Evolutionary conservation across 129 eudicot species (phyloP), one percentile per base, ranked within the genome.

Genomic region (Pittosporum tobira): DNA sequence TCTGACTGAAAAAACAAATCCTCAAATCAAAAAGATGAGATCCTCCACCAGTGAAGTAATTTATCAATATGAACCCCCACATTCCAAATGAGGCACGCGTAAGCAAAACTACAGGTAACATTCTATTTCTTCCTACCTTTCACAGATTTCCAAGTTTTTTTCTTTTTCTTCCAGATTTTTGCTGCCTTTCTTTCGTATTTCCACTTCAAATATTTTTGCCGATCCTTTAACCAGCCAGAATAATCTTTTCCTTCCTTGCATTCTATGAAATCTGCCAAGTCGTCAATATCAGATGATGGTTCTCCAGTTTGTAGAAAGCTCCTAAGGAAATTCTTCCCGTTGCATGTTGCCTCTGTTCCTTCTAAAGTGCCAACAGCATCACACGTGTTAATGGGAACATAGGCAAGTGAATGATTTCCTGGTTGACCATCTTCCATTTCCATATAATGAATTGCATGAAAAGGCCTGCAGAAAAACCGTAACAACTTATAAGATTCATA

Each of bases 171-270:
- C 88, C 68, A 66, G 62, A 23, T 69, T 25, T 38, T 44, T 44
- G 67, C 76, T 51, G 57, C 64, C 65, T 27, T 57, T 64, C 72
- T 87, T 43, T 68, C 62, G 28, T 70, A 47, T 69, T 64, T 79
- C 79, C 65, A 44, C 59, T 51, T 70, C 8, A 87, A 68, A 64
- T 22, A 75, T 57, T 55, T 70, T 24, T 72, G 57, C 2, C 95
- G 75, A 28, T 59, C 37, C 62, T 72, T 87, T 53, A 87, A 52
- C 95, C 96, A 84, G 13, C 14, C 51, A 59, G 48, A 48, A 26
- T 81, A 88, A 71, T 88, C 84, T 68, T 82, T 84, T 2, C 78
- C 87, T 66, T 71, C 61, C 63, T 79, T 71, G 85, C 96, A 88
- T 68, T 71, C 96, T 3, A 88, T 63, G 59, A 84, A 88, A 50